These are phyloP conservation scores for Chaetomium sp. DNA, from an alignment of 2,329 filamentous ascomycete genomes.

Conservation along the genomic window DNA sequence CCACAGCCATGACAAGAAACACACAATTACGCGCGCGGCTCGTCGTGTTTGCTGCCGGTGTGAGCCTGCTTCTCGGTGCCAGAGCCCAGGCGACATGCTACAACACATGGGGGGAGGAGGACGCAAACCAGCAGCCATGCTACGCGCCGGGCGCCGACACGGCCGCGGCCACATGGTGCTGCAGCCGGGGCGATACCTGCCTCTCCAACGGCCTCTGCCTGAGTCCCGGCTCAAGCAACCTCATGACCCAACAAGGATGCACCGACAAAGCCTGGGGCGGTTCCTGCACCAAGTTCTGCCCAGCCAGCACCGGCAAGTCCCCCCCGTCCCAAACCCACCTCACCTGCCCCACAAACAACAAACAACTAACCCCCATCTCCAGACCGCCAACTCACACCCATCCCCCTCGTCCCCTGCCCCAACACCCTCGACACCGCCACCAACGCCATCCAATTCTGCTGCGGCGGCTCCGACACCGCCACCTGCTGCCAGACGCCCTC, in stretches of 20 bases:
- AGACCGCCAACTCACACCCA: background rate
- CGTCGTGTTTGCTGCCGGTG: slow-evolving; percentile 14
- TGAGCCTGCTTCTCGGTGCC: slow-evolving; percentile 12
- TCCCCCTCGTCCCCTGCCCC: slow-evolving; percentile 28
- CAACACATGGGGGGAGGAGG: slow-evolving; percentile 28
- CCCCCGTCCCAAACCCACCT: background rate
- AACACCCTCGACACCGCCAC: slow-evolving; percentile 10
- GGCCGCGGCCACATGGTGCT: slow-evolving; percentile 34
- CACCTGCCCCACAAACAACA: background rate
- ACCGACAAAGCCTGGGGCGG: slow-evolving; percentile 35
- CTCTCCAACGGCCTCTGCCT: slow-evolving; percentile 40
- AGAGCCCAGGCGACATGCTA: slow-evolving; percentile 27
- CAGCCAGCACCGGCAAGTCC: slow-evolving; percentile 10
- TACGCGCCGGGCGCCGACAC: slow-evolving; percentile 21
- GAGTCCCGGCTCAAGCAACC: slow-evolving; percentile 34
- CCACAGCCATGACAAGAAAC: slow-evolving; percentile 3
- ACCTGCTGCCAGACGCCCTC: slow-evolving; percentile 21
- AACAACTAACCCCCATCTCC: background rate
- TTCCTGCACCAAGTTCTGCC: slow-evolving; percentile 36
- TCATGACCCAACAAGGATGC: slow-evolving; percentile 39
- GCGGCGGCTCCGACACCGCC: slow-evolving; percentile 26
- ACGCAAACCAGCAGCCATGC: slow-evolving; percentile 32
- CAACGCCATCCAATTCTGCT: slow-evolving; percentile 27
- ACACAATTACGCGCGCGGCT: slow-evolving; percentile 7
- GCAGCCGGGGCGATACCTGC: slow-evolving; percentile 34